These are phyloP conservation scores for Eimeria tenella DNA, from an alignment of 169 alveolate genomes.

Conservation along the genomic window DNA sequence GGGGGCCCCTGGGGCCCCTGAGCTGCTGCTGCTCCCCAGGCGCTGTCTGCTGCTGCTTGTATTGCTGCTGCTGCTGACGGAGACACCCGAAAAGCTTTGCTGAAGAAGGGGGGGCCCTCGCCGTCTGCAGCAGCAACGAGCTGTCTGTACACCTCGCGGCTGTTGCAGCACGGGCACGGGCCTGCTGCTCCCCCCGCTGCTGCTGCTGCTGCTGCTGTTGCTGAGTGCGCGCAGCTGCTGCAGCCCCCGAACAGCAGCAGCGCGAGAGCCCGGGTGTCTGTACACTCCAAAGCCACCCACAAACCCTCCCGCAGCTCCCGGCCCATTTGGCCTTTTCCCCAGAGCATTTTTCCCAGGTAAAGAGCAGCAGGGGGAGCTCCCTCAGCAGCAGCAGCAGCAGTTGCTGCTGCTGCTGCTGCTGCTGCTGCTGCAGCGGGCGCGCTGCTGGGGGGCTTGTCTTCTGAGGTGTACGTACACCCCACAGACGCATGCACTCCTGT, in stretches of 20 bases:
- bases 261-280: neutral
- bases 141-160: conserved; percentile 31
- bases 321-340: neutral
- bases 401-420: conserved; percentile 16
- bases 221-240: neutral
- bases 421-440: conserved; percentile 7
- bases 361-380: neutral
- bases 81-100: neutral
- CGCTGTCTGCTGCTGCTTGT: neutral
- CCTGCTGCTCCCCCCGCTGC: neutral
- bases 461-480: neutral
- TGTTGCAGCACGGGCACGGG: neutral
- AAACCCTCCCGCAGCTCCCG: conserved; percentile 1
- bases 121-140: conserved; percentile 19
- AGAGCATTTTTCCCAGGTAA: neutral
- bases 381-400: neutral
- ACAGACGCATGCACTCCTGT: neutral
- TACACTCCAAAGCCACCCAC: conserved; percentile 4
- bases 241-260: neutral
- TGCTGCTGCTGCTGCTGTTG: neutral
- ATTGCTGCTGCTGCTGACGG: neutral
- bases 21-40: neutral
- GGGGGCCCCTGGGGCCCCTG: too few relatives aligned
- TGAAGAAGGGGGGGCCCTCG: neutral
- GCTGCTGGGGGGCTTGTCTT: neutral